These are phyloP conservation scores for Amphichorda felina DNA, from an alignment of 2,329 filamentous ascomycete genomes.

Conservation along the genomic window DNA sequence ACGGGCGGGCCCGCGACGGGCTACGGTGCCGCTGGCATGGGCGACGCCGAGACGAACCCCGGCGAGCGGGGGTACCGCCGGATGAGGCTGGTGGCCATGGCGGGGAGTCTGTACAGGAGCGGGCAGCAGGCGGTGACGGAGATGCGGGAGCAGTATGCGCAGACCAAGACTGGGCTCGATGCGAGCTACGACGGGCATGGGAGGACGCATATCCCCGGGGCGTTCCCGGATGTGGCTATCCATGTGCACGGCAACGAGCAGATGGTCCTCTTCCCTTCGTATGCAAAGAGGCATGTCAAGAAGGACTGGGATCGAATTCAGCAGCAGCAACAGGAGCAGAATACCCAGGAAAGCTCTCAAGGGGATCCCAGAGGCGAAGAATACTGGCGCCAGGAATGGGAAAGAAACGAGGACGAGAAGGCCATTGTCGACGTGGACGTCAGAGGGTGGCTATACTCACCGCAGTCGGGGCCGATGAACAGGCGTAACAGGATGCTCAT, in stretches of 20 bases:
- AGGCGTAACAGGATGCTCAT: constrained; percentile 80
- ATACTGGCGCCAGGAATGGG: constrained; percentile 71
- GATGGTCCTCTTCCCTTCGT: constrained; percentile 91
- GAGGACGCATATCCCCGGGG: constrained; percentile 48
- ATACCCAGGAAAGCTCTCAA: neutral
- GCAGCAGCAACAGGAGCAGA: constrained; percentile 11
- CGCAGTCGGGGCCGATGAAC: constrained; percentile 73
- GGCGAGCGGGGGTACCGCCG: constrained; percentile 60
- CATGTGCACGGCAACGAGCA: constrained; percentile 73
- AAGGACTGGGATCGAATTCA: constrained; percentile 20
- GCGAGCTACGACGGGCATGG: constrained; percentile 14
- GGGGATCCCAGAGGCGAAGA: constrained; percentile 32
- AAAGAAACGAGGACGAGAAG: constrained; percentile 67
- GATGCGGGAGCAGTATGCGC: constrained; percentile 46
- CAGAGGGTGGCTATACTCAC: constrained; percentile 87
- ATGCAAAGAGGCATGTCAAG: constrained; percentile 63
- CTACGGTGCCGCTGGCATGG: constrained; percentile 10
- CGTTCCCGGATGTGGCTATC: constrained; percentile 78
- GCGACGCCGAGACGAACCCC: constrained; percentile 6
- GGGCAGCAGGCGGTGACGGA: constrained; percentile 46
- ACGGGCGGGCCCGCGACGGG: constrained; percentile 9
- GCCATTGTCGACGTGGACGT: constrained; percentile 91
- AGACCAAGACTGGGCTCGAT: constrained; percentile 28
- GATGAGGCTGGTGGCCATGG: constrained; percentile 61
- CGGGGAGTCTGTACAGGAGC: constrained; percentile 43